Evolutionary conservation across 139 green algal genomes (phyloP).

Genomic region (Closterium sp.): DNA sequence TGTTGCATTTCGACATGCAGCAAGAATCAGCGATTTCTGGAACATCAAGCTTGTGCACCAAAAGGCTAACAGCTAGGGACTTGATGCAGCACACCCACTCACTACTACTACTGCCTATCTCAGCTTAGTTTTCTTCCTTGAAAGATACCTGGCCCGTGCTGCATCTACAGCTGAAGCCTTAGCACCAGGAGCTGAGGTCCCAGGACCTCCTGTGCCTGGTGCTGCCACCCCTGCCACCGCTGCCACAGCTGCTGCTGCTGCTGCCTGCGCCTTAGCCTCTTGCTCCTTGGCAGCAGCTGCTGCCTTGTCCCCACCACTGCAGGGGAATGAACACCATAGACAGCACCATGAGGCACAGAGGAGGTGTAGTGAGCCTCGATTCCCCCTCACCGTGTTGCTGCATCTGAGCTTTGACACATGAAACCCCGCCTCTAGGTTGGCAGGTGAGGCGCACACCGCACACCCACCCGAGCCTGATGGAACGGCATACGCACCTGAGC

Average conservation of each 20-base stretch:
- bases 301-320: neutral
- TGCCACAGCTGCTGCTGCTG: no score
- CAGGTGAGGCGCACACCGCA: no score
- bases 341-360: neutral
- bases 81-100: no score
- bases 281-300: neutral
- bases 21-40: no score
- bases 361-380: no score
- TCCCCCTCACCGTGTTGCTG: no score
- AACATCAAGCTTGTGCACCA: no score
- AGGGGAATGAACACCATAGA: neutral
- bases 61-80: no score
- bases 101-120: no score
- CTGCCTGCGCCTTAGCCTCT: neutral
- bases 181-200: neutral
- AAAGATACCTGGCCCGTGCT: neutral
- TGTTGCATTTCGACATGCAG: no score
- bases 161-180: neutral
- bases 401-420: neutral
- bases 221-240: no score
- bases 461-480: neutral
- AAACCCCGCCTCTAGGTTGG: no score
- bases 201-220: neutral
- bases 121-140: conserved; percentile 1
- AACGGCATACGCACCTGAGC: neutral